These are phyloP conservation scores for Diaporthe australafricana DNA, from an alignment of 2,329 filamentous ascomycete genomes.

Conservation along the genomic window DNA sequence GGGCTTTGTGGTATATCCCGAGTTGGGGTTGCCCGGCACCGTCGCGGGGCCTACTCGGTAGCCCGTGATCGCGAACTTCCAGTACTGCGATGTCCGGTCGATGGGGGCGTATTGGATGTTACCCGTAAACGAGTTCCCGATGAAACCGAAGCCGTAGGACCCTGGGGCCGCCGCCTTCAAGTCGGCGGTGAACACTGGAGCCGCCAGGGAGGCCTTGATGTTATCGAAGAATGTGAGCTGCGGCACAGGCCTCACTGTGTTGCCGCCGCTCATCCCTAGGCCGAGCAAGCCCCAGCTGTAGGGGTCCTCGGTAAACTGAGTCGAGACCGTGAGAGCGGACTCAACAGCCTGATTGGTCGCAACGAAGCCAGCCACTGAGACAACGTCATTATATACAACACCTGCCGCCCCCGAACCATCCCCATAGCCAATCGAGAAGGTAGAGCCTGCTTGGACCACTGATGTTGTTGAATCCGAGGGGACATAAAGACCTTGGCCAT, in stretches of 20 bases:
- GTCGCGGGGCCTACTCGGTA: constrained; percentile 52
- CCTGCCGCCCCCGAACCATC: constrained; percentile 72
- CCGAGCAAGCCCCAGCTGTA: constrained; percentile 43
- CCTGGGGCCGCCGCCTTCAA: constrained; percentile 50
- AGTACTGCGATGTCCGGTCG: constrained; percentile 63
- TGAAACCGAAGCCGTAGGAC: constrained; percentile 67
- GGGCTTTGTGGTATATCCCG: constrained; percentile 43
- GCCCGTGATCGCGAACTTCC: constrained; percentile 65
- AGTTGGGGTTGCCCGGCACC: constrained; percentile 6
- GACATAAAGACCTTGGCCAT: constrained; percentile 68
- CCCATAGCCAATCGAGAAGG: constrained; percentile 64
- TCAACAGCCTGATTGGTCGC: constrained; percentile 47
- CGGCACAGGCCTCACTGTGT: constrained; percentile 43
- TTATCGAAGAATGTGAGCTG: constrained; percentile 53
- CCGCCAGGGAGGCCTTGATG: constrained; percentile 44
- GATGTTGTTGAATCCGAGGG: constrained; percentile 56
- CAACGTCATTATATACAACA: constrained; percentile 72
- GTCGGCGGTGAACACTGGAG: constrained; percentile 67
- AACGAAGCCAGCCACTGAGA: constrained; percentile 64
- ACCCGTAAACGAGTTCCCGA: constrained; percentile 65
- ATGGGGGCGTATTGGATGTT: constrained; percentile 62
- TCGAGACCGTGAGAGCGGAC: constrained; percentile 43
- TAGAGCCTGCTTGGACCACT: constrained; percentile 46
- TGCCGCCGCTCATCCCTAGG: constrained; percentile 46
- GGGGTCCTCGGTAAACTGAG: constrained; percentile 42